These are phyloP conservation scores for Ambrosiella xylebori DNA, from an alignment of 2,329 filamentous ascomycete species.

Conservation along the genomic window DNA sequence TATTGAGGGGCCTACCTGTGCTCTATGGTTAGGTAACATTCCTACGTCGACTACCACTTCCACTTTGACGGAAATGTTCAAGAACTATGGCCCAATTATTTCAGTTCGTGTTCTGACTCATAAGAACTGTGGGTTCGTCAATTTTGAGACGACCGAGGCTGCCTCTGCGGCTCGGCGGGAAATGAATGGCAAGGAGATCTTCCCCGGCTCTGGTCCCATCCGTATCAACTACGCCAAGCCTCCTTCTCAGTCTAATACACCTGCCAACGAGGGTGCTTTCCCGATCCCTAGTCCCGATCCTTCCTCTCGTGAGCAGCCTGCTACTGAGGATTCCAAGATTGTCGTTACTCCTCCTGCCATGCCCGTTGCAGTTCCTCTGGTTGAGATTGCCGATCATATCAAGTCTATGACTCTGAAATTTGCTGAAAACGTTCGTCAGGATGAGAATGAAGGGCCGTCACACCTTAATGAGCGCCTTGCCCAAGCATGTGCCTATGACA, in stretches of 20 bases:
- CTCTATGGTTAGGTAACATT: conserved; percentile 93
- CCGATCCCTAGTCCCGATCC: conserved; percentile 85
- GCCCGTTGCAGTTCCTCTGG: conserved; percentile 44
- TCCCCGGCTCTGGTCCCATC: conserved; percentile 86
- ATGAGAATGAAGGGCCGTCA: conserved; percentile 58
- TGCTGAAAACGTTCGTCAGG: conserved; percentile 49
- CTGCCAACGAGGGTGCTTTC: conserved; percentile 72
- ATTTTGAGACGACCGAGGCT: conserved; percentile 83
- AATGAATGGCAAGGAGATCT: conserved; percentile 95
- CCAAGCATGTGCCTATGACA: conserved; percentile 55
- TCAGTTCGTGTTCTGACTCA: conserved; percentile 89
- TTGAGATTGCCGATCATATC: conserved; percentile 69
- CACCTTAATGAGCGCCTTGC: conserved; percentile 41
- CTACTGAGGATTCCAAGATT: conserved; percentile 4
- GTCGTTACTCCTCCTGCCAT: conserved; percentile 25
- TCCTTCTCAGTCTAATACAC: conserved; percentile 74
- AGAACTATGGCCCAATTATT: conserved; percentile 75
- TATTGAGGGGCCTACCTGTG: conserved; percentile 69
- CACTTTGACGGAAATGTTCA: conserved; percentile 88
- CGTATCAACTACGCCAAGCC: conserved; percentile 97
- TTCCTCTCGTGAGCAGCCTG: conserved; percentile 34
- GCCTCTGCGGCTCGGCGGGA: conserved; percentile 74
- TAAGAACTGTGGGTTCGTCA: conserved; percentile 98
- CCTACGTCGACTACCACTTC: conserved; percentile 93
- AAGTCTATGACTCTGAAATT: conserved; percentile 74